Evolutionary conservation across 495 filamentous ascomycete species (phyloP), one percentile per base, ranked within the genome.

Genomic region (Penicillium macrosclerotiorum): DNA sequence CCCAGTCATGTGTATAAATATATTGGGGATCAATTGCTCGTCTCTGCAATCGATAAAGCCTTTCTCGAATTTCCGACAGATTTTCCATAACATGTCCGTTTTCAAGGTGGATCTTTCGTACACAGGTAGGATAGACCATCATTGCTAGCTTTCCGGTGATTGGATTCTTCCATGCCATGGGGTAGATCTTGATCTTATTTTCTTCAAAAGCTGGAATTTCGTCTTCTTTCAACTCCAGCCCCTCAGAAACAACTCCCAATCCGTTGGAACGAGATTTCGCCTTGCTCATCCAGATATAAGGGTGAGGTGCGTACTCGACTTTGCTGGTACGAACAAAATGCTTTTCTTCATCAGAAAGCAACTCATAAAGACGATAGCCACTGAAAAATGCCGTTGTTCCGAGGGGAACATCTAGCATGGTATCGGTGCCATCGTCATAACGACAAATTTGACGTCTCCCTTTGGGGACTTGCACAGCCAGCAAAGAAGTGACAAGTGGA

Each of bases 1-100:
- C 70, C 83, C 84, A 87, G 43, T 87, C 83, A 60, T 86, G 81
- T 11, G 82, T 63, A 59, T 86, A 86, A 27, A 87, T 81, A 44
- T 70, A 71, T 40, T 68, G 51, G 1, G 84, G 82, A 18, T 72
- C 74, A 47, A 87, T 87, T 0, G 73, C 83, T 0, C 82, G 81
- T 12, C 84, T 69, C 58, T 87, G 83, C 32, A 86, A 52, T 11
- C 73, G 63, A 49, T 86, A 78, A 19, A 85, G 73, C 24, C 78
- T 78, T 25, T 81, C 76, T 1, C 84, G 68, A 14, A 84, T 83
- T 44, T 75, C 67, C 42, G 66, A 60, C 39, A 87, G 59, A 49
- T 85, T 77, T 8, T 83, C 79, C 11, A 87, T 69, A 5, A 85
- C 73, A 1, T 70, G 71, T 7, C 83, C 83, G 46, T 84, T 77